Evolutionary conservation across 352 stramenopile genomes (phyloP).

Genomic region (Pythium inflatum): DNA sequence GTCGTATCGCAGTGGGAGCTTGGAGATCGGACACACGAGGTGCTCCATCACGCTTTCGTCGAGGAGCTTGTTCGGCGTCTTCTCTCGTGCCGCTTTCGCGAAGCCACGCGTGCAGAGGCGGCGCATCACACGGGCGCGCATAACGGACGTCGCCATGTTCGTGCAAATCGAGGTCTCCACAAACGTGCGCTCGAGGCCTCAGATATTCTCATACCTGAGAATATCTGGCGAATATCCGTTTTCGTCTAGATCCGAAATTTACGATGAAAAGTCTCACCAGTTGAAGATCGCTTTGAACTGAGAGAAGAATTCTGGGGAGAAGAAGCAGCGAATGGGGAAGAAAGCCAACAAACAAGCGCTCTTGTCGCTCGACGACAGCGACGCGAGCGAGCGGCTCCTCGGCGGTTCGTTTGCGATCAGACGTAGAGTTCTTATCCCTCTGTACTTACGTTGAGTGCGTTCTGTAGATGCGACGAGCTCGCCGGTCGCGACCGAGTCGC

Average conservation of each 20-base stretch:
- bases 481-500: constrained; percentile 30
- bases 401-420: constrained; percentile 32
- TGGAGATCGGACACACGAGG: constrained; percentile 86
- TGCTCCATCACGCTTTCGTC: constrained; percentile 80
- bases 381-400: constrained; percentile 54
- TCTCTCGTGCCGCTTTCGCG: not conserved
- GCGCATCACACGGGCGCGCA: no score
- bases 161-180: not conserved
- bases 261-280: not conserved
- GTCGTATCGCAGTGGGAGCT: constrained; percentile 80
- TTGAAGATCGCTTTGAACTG: constrained; percentile 21
- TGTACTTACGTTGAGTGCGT: not conserved
- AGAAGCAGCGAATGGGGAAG: not conserved
- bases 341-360: constrained; percentile 57
- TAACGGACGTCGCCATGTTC: not conserved
- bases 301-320: not conserved
- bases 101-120: not conserved
- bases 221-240: constrained; percentile 3
- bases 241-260: constrained; percentile 15
- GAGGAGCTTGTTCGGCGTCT: constrained; percentile 26
- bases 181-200: no score
- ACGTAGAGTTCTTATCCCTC: not conserved
- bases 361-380: constrained; percentile 49
- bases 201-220: constrained; percentile 7
- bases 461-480: constrained; percentile 8